A percentile compares a stretch with the other conserved stretches of the same genome.
phyloP scores from a whole-genome alignment of 306 rosid genomes.

The Arachis stenosperma region DNA sequence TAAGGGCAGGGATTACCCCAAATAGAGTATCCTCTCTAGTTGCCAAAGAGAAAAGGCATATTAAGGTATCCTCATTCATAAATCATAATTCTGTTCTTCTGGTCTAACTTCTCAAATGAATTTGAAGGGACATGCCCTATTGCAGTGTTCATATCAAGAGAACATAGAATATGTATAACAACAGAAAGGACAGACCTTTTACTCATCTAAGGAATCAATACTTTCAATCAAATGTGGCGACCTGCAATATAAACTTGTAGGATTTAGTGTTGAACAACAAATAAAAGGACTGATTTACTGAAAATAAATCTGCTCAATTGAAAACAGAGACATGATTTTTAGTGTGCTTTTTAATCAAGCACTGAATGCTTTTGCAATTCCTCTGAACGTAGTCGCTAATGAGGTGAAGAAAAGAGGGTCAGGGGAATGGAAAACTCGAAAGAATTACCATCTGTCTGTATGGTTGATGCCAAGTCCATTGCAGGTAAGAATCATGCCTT shows the following conservation, averaged over 20 bases:
- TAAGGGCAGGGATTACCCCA: background rate
- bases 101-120: constrained; percentile 14
- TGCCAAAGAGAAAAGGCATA: background rate
- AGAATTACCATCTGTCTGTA: constrained; percentile 54
- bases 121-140: background rate
- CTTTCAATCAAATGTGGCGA: constrained; percentile 55
- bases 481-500: constrained; percentile 86
- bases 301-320: constrained; percentile 2
- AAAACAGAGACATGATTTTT: background rate
- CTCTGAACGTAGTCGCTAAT: too few species aligned
- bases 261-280: background rate
- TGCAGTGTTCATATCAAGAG: constrained; percentile 20
- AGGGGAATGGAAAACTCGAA: constrained; percentile 13
- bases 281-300: background rate
- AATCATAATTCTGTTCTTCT: constrained; percentile 13
- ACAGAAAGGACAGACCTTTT: constrained; percentile 25
- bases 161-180: background rate
- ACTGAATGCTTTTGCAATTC: too few species aligned
- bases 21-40: background rate
- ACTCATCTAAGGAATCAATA: constrained; percentile 42
- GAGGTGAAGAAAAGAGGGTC: background rate
- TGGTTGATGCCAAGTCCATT: constrained; percentile 76
- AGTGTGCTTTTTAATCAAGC: too few species aligned
- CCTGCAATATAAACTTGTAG: constrained; percentile 52
- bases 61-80: background rate